Base-by-base conservation (phyloP, 2,329 filamentous ascomycete species). In the Moelleriella libera region DNA sequence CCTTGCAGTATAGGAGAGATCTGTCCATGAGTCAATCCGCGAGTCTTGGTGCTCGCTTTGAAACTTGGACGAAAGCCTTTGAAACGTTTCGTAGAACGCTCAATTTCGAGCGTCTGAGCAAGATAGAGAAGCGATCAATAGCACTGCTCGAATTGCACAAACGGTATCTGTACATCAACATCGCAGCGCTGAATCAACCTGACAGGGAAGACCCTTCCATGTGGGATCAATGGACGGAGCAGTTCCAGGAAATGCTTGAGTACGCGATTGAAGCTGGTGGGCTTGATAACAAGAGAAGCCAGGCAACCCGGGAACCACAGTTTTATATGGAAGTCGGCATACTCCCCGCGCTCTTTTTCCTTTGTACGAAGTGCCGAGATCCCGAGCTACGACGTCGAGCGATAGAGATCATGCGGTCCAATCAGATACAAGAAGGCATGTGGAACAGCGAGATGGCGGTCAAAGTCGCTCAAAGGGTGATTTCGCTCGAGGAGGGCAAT, bases 321-420 rank as follows among this genome's bases (percentile, higher is more conserved):
- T 48, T 48, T 37, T 46, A 48, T 37, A 42, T 48, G 39, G 47
- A 48, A 28, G 37, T 46, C 30, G 47, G 47, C n/a, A 45, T 46
- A 4, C 39, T 46, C 9, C 47, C 47, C 3, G 44, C 44, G 21
- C 43, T 48, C 30, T 48, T 48, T 41, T 45, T 45, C 21, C 30
- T 48, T 5, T 34, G 43, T 14, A 12, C 44, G 8, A 48, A 48
- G 34, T 48, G 47, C 31, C 47, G 47, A 28, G 47, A 48, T 28
- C 44, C 47, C 8, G 41, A 44, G n/a, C 39, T 45, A 8, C 47
- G 47, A 30, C 43, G 47, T 9, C 39, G 47, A n/a, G 47, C 44
- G 5, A 46, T 48, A 29, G 43, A 40, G 4, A 42, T 48, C 30
- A 46, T 48, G 44, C 34, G 29, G 44, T 21, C 29, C n/a, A 45